A percentile compares a stretch with the other conserved stretches of the same genome.
Evolutionary conservation across 305 asterid species (phyloP).

Genomic region (Withania somnifera): DNA sequence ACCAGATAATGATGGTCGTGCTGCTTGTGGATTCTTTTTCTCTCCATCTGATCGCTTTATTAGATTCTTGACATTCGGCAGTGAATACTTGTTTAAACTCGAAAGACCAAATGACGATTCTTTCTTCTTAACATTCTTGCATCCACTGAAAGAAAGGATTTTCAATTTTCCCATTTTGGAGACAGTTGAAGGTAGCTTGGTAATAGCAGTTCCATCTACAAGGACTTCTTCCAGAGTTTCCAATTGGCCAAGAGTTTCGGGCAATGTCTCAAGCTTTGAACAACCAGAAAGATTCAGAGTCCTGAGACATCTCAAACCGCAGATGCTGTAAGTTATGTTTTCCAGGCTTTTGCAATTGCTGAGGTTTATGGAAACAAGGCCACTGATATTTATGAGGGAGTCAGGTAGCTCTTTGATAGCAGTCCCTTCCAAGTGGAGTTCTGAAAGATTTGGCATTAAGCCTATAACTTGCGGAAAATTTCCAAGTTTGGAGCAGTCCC

Average conservation of each 20-base stretch:
- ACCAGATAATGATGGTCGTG: conserved; percentile 2
- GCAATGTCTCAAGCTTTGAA: conserved; percentile 4
- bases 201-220: conserved; percentile 4
- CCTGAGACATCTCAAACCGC: conserved; percentile 1
- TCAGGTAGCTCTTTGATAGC: not conserved
- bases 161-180: not conserved
- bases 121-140: not conserved
- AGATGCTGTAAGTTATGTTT: not conserved
- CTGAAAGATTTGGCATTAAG: not conserved
- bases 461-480: not conserved
- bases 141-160: not conserved
- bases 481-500: not conserved
- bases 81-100: not conserved
- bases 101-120: not conserved
- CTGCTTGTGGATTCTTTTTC: not conserved
- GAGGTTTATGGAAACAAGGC: conserved; percentile 6
- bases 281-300: conserved; percentile 1
- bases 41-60: not conserved
- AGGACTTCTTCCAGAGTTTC: not conserved
- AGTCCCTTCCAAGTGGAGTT: conserved; percentile 8
- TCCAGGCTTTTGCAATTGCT: not conserved
- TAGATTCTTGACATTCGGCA: not conserved
- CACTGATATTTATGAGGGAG: not conserved
- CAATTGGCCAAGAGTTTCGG: conserved; percentile 6
- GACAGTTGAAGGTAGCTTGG: not conserved